These are phyloP conservation scores for Arabis alpina DNA, from an alignment of 345 rosid genomes.

Conservation along the genomic window DNA sequence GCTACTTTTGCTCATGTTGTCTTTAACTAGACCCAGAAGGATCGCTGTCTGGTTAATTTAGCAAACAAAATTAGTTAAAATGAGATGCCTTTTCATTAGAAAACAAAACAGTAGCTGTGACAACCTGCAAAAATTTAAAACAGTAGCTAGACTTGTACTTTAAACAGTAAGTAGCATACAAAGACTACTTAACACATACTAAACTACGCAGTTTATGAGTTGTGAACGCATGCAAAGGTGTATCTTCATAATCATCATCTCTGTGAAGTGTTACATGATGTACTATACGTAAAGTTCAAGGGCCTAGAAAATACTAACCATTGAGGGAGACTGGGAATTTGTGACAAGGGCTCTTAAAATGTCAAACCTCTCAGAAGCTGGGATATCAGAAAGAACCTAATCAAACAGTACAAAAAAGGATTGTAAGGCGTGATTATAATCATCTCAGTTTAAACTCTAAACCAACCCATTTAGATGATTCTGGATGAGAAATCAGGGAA, in stretches of 20 bases:
- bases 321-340: slow-evolving; percentile 67
- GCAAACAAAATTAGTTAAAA: slow-evolving; percentile 11
- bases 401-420: slow-evolving; percentile 26
- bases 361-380: slow-evolving; percentile 62
- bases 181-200: slow-evolving; percentile 23
- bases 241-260: slow-evolving; percentile 3
- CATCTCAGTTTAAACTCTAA: neutral
- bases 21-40: slow-evolving; percentile 75
- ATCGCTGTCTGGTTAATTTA: slow-evolving; percentile 60
- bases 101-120: neutral
- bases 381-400: slow-evolving; percentile 82
- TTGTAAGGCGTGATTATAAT: slow-evolving; percentile 12
- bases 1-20: slow-evolving; percentile 53
- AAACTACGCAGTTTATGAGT: slow-evolving; percentile 20
- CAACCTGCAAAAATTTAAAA: neutral
- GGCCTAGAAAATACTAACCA: slow-evolving; percentile 56
- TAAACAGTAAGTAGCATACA: neutral
- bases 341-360: slow-evolving; percentile 64
- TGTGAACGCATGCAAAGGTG: slow-evolving; percentile 21
- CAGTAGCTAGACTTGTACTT: neutral
- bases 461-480: neutral
- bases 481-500: neutral
- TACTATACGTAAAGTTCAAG: slow-evolving; percentile 12
- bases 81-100: neutral
- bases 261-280: slow-evolving; percentile 19